Percentiles rank a stretch among this genome's conserved stretches.
These are phyloP conservation scores for Durusdinium trenchii DNA, from an alignment of 73 alveolate genomes.

Conservation along the genomic window DNA sequence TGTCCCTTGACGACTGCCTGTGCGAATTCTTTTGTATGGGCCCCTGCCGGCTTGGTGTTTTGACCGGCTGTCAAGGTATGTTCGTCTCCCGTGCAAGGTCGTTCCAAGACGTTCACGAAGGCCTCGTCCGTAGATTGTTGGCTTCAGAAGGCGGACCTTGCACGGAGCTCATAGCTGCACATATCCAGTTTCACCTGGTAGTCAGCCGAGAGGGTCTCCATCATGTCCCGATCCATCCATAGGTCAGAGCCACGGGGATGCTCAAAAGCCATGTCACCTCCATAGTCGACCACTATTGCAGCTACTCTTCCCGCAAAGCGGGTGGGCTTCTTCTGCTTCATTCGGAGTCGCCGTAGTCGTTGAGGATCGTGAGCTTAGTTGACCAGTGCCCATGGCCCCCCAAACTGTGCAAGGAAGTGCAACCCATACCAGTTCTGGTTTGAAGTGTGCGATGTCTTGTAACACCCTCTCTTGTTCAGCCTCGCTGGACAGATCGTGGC, in stretches of 20 bases:
- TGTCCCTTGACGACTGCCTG: neutral
- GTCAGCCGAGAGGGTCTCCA: neutral
- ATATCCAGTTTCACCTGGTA: neutral
- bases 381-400: neutral
- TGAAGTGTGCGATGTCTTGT: neutral
- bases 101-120: neutral
- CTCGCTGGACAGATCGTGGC: neutral
- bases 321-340: neutral
- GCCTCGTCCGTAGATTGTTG: neutral
- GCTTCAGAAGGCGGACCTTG: neutral
- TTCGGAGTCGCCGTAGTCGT: neutral
- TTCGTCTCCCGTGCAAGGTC: neutral
- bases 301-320: neutral
- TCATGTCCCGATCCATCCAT: neutral
- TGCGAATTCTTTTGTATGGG: constrained; percentile 10
- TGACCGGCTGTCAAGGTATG: neutral
- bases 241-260: neutral
- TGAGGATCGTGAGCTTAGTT: neutral
- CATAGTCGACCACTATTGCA: neutral
- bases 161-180: constrained; percentile 1
- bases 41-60: constrained; percentile 6
- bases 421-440: neutral
- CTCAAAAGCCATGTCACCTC: neutral
- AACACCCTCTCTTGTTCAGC: neutral
- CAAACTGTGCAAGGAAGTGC: neutral